Conservation (phyloP, 1,284 basidiomycete genomes). For the Ceratobasidium sp. region DNA sequence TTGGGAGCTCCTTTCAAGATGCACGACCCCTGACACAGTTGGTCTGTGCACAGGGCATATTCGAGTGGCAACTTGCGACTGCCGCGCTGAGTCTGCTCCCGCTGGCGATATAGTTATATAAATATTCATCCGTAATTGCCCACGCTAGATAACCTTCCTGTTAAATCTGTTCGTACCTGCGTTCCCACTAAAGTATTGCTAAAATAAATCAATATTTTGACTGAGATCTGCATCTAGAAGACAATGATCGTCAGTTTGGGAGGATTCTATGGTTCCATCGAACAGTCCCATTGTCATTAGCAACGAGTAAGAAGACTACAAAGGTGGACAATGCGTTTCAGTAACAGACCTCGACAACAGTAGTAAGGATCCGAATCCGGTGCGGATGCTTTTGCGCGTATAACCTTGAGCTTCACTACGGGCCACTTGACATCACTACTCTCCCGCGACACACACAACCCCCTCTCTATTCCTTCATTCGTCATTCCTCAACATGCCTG, state of each 20-base stretch:
- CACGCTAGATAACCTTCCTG: no score
- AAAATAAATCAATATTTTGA: not conserved
- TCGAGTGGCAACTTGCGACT: not conserved
- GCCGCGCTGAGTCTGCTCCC: no score
- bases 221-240: slow-evolving; percentile 17
- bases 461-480: not conserved
- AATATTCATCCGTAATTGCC: no score
- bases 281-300: slow-evolving; percentile 32
- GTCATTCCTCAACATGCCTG: slow-evolving; percentile 26
- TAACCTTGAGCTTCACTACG: slow-evolving; percentile 37
- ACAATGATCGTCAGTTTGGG: not conserved
- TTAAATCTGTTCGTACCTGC: no score
- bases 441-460: slow-evolving; percentile 21
- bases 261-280: slow-evolving; percentile 20
- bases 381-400: slow-evolving; percentile 43
- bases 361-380: slow-evolving; percentile 46
- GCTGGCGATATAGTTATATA: no score
- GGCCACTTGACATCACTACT: slow-evolving; percentile 12
- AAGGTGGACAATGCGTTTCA: slow-evolving; percentile 44
- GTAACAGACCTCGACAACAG: slow-evolving; percentile 44
- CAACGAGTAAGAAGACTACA: slow-evolving; percentile 43
- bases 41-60: slow-evolving; percentile 7
- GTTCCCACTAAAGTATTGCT: no score
- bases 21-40: slow-evolving; percentile 13
- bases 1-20: not conserved